Evolutionary conservation across 352 stramenopile genomes (phyloP).

Genomic region (Phytophthora meadii): DNA sequence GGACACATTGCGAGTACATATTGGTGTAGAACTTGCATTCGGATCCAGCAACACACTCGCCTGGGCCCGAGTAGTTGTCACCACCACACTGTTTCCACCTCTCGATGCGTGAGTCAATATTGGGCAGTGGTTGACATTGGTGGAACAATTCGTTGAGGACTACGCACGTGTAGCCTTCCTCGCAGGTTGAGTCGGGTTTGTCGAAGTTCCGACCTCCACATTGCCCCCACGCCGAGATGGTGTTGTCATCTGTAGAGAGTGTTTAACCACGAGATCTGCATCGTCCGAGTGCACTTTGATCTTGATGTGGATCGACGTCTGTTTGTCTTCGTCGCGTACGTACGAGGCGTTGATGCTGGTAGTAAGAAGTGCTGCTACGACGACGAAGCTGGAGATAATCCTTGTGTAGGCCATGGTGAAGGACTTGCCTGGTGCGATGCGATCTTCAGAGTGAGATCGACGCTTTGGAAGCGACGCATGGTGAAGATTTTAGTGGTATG

Average conservation of each 20-base stretch:
- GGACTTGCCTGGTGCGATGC: conserved; percentile 1
- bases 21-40: conserved; percentile 44
- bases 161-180: conserved; percentile 41
- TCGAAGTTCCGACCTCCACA: conserved; percentile 43
- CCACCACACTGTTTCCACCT: conserved; percentile 44
- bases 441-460: conserved; percentile 26
- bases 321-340: conserved; percentile 13
- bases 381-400: conserved; percentile 1
- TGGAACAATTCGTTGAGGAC: conserved; percentile 51
- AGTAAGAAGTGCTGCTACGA: not conserved
- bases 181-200: conserved; percentile 27
- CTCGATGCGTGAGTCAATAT: conserved; percentile 14
- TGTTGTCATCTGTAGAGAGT: not conserved
- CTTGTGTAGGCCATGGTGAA: conserved; percentile 13
- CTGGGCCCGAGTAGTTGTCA: conserved; percentile 15
- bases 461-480: not conserved
- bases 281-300: conserved; percentile 12
- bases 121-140: conserved; percentile 37
- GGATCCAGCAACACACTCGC: conserved; percentile 22
- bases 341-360: conserved; percentile 8
- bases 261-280: conserved; percentile 19
- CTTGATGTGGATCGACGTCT: conserved; percentile 1
- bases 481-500: not conserved
- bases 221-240: conserved; percentile 27
- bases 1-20: conserved; percentile 63